Conservation (phyloP, 2,329 filamentous ascomycete species). For the Epichloe glyceriae region DNA sequence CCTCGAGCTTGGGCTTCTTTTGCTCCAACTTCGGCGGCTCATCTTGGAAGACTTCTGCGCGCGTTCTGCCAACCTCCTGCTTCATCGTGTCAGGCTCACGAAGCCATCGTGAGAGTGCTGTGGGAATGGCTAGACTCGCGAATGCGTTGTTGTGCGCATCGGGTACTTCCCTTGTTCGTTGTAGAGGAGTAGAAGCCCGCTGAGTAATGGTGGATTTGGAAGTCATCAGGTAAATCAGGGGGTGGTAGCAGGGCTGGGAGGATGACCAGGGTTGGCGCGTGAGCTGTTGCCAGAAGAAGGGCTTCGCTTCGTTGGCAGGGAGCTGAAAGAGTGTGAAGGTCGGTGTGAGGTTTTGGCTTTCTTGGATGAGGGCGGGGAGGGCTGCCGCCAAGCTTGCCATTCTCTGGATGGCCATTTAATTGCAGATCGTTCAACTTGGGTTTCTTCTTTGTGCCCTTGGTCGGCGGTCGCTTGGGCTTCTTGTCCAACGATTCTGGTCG, state of each 20-base stretch:
- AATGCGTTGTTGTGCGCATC: constrained; percentile 64
- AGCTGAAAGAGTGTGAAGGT: constrained; percentile 60
- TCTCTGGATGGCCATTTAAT: constrained; percentile 44
- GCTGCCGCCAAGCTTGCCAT: constrained; percentile 29
- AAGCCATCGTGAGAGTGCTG: constrained; percentile 66
- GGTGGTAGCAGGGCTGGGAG: constrained; percentile 65
- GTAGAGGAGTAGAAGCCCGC: constrained; percentile 65
- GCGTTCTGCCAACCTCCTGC: constrained; percentile 52
- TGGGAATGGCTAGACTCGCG: constrained; percentile 61
- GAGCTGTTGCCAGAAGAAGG: constrained; percentile 55
- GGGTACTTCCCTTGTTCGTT: constrained; percentile 44
- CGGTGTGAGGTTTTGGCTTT: constrained; percentile 75
- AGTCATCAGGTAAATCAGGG: constrained; percentile 51
- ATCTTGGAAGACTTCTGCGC: constrained; percentile 54
- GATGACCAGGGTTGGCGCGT: constrained; percentile 43
- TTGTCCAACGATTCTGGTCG: constrained; percentile 42
- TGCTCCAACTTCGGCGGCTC: constrained; percentile 31
- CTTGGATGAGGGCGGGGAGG: constrained; percentile 51
- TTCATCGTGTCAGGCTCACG: constrained; percentile 57
- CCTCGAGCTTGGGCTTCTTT: constrained; percentile 29
- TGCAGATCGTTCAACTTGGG: constrained; percentile 55
- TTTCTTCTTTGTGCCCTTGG: constrained; percentile 85
- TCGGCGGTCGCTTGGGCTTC: constrained; percentile 58
- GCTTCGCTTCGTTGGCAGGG: constrained; percentile 51
- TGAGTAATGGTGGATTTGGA: constrained; percentile 57